Percentiles rank a stretch among this genome's conserved stretches.
These are phyloP conservation scores for Polyporus tsugae DNA, from an alignment of 1,284 basidiomycete species.

Conservation along the genomic window DNA sequence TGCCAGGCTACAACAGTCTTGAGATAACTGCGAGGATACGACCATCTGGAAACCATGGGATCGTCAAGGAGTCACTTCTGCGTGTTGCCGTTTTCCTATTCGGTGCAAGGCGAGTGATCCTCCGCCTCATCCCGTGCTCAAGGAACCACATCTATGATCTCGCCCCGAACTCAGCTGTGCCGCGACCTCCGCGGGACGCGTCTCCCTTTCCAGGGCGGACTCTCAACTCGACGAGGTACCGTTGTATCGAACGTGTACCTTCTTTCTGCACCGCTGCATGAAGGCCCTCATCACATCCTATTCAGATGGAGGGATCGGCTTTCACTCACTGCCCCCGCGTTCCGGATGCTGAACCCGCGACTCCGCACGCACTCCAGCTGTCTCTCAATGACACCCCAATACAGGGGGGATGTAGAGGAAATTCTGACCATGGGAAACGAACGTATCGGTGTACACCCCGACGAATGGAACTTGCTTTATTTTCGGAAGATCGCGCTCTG, in stretches of 20 bases:
- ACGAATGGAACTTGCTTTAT: not conserved
- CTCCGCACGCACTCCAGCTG: not conserved
- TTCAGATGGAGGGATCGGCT: not conserved
- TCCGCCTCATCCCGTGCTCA: not conserved
- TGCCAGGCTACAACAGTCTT: conserved; percentile 6
- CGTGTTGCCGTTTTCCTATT: not conserved
- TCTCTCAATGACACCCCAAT: not conserved
- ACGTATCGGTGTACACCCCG: not conserved
- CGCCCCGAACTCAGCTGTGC: not conserved
- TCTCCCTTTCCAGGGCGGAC: not conserved
- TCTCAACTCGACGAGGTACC: not conserved
- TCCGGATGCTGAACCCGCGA: not conserved
- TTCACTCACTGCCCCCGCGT: conserved; percentile 5
- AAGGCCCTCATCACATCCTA: not conserved
- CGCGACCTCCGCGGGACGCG: conserved; percentile 1
- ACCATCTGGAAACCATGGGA: conserved; percentile 9
- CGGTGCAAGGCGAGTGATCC: not conserved
- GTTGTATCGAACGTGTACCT: not conserved
- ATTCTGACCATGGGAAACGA: not conserved
- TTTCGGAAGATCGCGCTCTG: conserved; percentile 5
- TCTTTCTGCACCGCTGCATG: not conserved
- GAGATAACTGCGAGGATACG: not conserved
- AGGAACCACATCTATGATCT: not conserved
- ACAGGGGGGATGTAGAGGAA: not conserved
- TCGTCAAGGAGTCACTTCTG: conserved; percentile 1